These are phyloP conservation scores for Trifolium repens DNA, from an alignment of 306 rosid genomes.

Conservation along the genomic window DNA sequence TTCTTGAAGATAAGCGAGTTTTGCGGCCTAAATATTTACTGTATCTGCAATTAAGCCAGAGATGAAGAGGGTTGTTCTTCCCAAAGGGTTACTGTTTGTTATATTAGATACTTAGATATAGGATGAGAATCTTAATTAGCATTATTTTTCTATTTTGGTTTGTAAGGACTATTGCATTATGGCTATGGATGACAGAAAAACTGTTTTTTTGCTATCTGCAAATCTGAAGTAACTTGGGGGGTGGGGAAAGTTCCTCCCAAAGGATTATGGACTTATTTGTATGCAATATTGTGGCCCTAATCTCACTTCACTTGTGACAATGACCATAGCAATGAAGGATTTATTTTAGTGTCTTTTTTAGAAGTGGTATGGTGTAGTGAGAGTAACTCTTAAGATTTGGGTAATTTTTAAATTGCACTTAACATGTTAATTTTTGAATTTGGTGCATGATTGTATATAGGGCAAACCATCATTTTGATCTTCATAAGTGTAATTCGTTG, in stretches of 20 bases:
- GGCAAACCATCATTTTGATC: too few species aligned
- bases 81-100: background rate
- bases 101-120: constrained; percentile 5
- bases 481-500: too few species aligned
- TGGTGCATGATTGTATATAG: background rate
- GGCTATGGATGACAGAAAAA: background rate
- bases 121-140: background rate
- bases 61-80: constrained; percentile 30
- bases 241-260: too few species aligned
- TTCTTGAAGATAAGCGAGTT: constrained; percentile 5
- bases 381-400: background rate
- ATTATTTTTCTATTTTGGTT: constrained; percentile 9
- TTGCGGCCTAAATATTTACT: background rate
- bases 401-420: background rate
- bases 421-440: background rate
- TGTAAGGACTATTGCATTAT: constrained; percentile 21
- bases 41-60: constrained; percentile 6
- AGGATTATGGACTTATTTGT: background rate
- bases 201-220: too few species aligned
- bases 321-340: background rate
- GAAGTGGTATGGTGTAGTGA: background rate
- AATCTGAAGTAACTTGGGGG: too few species aligned
- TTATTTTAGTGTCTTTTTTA: too few species aligned
- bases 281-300: background rate
- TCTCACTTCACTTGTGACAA: constrained; percentile 9